Percentiles rank a stretch among this genome's conserved stretches.
Conservation (phyloP, 2,329 filamentous ascomycete genomes). For the Pseudogymnoascus sp. region DNA sequence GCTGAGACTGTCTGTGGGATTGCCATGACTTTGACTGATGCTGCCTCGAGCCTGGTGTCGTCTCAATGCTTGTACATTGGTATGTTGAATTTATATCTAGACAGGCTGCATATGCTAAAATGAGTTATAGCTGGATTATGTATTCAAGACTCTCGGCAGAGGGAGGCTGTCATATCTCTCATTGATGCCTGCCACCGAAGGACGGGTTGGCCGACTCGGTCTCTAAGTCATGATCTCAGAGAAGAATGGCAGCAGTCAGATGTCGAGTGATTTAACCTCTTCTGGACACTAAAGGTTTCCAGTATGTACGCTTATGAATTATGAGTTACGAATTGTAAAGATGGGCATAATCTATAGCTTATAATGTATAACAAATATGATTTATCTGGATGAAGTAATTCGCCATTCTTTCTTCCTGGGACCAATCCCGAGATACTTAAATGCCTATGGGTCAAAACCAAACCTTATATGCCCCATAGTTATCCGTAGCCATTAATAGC, state of each 20-base stretch:
- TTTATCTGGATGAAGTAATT: background rate
- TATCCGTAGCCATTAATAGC: background rate
- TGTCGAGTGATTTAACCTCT: background rate
- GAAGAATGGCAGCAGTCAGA: conserved; percentile 26
- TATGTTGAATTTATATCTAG: conserved; percentile 8
- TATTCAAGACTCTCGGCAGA: conserved; percentile 34
- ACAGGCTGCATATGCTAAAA: background rate
- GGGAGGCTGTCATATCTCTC: conserved; percentile 34
- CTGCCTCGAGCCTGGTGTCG: conserved; percentile 38
- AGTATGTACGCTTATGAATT: background rate
- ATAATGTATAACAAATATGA: background rate
- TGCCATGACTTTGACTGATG: conserved; percentile 38
- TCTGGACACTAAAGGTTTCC: background rate
- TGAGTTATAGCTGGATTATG: conserved; percentile 35
- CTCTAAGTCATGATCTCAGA: conserved; percentile 28
- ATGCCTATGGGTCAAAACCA: background rate
- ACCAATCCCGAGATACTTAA: background rate
- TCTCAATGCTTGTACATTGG: conserved; percentile 39
- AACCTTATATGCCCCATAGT: background rate
- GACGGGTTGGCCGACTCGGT: conserved; percentile 37
- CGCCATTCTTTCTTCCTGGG: background rate
- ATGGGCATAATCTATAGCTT: background rate
- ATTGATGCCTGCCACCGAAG: conserved; percentile 34
- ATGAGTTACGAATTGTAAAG: background rate
- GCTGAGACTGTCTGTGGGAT: conserved; percentile 46